Evolutionary conservation across 495 filamentous ascomycete species (phyloP).

Genomic region (Barbatosphaeria neglecta): DNA sequence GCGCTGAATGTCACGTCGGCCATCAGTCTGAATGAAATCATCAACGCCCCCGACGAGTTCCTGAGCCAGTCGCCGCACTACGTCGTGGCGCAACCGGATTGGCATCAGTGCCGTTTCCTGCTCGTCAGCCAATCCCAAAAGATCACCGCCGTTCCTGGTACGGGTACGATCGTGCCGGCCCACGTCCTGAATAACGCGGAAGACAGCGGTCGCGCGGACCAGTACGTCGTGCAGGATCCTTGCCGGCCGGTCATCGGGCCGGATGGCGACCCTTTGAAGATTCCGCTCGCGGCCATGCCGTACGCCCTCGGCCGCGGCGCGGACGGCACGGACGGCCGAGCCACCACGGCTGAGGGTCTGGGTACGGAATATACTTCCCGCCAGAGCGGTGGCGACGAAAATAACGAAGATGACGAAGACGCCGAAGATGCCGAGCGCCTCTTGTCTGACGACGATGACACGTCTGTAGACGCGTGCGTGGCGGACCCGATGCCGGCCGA

Average conservation of each 20-base stretch:
- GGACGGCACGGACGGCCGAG: neutral
- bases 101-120: conserved; percentile 87
- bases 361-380: neutral
- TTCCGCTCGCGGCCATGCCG: conserved; percentile 19
- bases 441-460: conserved; percentile 19
- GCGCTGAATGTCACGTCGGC: conserved; percentile 43
- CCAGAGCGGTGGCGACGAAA: no score
- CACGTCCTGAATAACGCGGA: neutral
- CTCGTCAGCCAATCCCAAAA: no score
- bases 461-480: no score
- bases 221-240: conserved; percentile 10
- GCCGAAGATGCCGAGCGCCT: conserved; percentile 41
- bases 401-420: conserved; percentile 26
- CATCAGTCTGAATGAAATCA: conserved; percentile 78
- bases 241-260: conserved; percentile 1
- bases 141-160: conserved; percentile 7
- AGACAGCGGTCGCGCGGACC: conserved; percentile 6
- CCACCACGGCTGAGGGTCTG: no score
- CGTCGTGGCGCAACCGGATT: conserved; percentile 67
- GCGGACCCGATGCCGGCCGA: no score
- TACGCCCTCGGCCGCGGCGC: neutral
- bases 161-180: neutral
- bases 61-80: conserved; percentile 42
- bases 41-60: conserved; percentile 61
- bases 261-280: neutral